These are phyloP conservation scores for Pseudogymnoascus sp. DNA, from an alignment of 2,329 filamentous ascomycete species.

Conservation along the genomic window DNA sequence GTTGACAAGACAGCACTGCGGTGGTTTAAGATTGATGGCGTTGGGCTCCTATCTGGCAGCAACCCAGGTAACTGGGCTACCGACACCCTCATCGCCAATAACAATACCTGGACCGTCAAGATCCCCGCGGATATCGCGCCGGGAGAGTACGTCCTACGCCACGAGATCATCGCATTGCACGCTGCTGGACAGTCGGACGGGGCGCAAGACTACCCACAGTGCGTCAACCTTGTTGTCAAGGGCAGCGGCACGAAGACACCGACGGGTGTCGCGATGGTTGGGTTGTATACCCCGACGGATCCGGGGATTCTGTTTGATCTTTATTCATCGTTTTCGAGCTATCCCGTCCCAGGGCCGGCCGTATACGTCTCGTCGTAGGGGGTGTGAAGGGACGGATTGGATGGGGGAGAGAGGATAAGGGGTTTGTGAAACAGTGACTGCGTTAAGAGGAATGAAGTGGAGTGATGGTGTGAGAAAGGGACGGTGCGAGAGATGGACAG, in stretches of 20 bases:
- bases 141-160: conserved; percentile 37
- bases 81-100: conserved; percentile 33
- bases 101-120: conserved; percentile 37
- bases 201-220: conserved; percentile 39
- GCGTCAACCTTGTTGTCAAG: conserved; percentile 34
- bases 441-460: background rate
- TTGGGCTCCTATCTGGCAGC: conserved; percentile 30
- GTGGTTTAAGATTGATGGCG: conserved; percentile 39
- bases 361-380: conserved; percentile 22
- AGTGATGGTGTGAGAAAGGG: background rate
- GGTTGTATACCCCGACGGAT: conserved; percentile 32
- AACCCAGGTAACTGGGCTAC: conserved; percentile 35
- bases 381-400: background rate
- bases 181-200: conserved; percentile 34
- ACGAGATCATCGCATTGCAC: conserved; percentile 39
- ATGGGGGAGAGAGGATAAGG: background rate
- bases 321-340: conserved; percentile 30
- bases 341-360: conserved; percentile 36
- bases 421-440: background rate
- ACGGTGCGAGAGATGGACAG: background rate
- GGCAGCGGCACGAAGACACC: conserved; percentile 21
- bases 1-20: conserved; percentile 32
- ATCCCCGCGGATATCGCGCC: conserved; percentile 33
- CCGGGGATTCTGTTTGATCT: conserved; percentile 36
- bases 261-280: conserved; percentile 20